These are phyloP conservation scores for Aegle marmelos DNA, from an alignment of 345 rosid species.

Conservation along the genomic window DNA sequence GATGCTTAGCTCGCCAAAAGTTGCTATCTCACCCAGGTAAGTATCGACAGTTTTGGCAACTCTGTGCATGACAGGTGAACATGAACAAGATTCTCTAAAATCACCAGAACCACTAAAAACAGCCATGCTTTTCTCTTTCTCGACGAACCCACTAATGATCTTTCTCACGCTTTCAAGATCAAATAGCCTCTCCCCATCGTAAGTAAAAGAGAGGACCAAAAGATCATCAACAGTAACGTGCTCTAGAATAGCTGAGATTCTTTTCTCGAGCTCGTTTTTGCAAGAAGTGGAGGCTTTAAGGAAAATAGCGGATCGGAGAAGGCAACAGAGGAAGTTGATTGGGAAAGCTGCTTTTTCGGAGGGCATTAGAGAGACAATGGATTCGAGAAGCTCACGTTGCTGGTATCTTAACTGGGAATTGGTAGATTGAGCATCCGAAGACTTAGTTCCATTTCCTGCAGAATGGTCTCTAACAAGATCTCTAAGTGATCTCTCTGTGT, in stretches of 20 bases:
- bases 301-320: conserved; percentile 77
- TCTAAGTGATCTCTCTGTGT: conserved; percentile 75
- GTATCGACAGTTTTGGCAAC: conserved; percentile 73
- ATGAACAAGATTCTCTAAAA: conserved; percentile 37
- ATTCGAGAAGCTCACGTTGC: conserved; percentile 62
- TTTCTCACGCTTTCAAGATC: conserved; percentile 83
- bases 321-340: conserved; percentile 76
- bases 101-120: conserved; percentile 65
- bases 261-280: conserved; percentile 81
- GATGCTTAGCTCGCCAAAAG: conserved; percentile 51
- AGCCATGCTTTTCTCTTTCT: conserved; percentile 78
- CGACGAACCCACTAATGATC: conserved; percentile 66
- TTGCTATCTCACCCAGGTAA: conserved; percentile 77
- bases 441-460: conserved; percentile 43
- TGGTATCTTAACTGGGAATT: conserved; percentile 38
- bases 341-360: conserved; percentile 73
- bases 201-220: conserved; percentile 69
- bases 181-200: conserved; percentile 74
- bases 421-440: conserved; percentile 12
- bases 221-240: conserved; percentile 81
- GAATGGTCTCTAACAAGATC: conserved; percentile 88
- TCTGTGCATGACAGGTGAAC: conserved; percentile 47
- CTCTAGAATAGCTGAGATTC: conserved; percentile 65
- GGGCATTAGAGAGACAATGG: conserved; percentile 67
- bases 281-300: conserved; percentile 52